Evolutionary conservation across 2,329 filamentous ascomycete genomes (phyloP), one percentile per base, ranked within the genome.

Genomic region (Sordariomycetes sp.): DNA sequence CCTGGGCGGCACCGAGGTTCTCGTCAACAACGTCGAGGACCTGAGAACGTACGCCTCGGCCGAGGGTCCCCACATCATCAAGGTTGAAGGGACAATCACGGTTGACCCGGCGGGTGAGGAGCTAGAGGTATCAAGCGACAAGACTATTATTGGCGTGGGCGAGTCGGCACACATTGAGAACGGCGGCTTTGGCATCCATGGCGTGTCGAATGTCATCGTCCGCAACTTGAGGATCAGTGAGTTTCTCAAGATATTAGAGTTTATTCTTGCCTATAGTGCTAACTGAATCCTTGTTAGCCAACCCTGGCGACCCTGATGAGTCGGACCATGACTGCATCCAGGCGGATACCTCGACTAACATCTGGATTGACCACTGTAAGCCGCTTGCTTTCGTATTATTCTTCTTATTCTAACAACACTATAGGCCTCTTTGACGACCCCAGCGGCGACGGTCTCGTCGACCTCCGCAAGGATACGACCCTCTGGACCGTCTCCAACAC

Each of bases 391-490:
- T 22, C 6, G 20, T 48, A 48, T 22, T 22, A 11, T 11, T 6
- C 43, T 48, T 48, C 20, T 48, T 3, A 22, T 20, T n/a, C n/a
- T 48, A 48, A 48, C 8, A 11, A 3, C 10, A 22, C n/a, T 48
- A 16, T 20, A 48, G 62, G 62, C 22, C 59, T 64, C 46, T 59
- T 66, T 3, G 64, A 66, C 43, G 60, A 59, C 22, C 43, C 43
- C n/a, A 61, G 58, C 8, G 63, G 64, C n/a, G 64, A 66, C 28
- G 64, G 65, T 4, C 60, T 65, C 12, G 60, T 66, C 16, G 64
- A 66, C 46, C 61, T 62, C 54, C 63, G 64, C n/a, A 65, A 65
- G 55, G 65, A 66, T n/a, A 66, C 64, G 0, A 65, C 63, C 1
- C 65, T 64, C 34, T 55, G 63, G 2, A 66, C 65, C 16, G 64